phyloP scores from a whole-genome alignment of 768 basidiomycete species.

The Tylopilus plumbeoviolaceoides region DNA sequence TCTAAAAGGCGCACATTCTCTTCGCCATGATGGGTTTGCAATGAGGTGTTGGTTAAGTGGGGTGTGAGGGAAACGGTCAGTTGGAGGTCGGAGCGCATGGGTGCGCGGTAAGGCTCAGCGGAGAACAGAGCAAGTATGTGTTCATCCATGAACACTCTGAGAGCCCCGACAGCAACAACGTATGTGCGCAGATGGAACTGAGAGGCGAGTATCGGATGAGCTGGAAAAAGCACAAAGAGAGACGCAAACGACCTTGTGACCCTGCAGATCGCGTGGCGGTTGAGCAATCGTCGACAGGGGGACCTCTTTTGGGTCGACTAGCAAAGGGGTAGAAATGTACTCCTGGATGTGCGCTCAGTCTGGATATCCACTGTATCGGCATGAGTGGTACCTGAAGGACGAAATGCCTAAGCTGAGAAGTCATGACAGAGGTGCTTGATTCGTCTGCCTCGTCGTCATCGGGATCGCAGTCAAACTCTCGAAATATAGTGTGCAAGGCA shows the following conservation, averaged over 20 bases:
- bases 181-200: constrained; percentile 96
- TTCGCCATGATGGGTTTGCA: constrained; percentile 68
- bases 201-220: constrained; percentile 10
- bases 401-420: constrained; percentile 90
- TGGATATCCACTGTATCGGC: constrained; percentile 1
- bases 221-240: not conserved
- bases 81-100: constrained; percentile 31
- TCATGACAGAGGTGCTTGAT: constrained; percentile 55
- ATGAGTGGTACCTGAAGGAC: constrained; percentile 74
- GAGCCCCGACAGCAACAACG: constrained; percentile 70
- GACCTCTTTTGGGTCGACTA: constrained; percentile 64
- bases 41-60: constrained; percentile 90
- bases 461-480: constrained; percentile 66
- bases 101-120: constrained; percentile 58
- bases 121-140: constrained; percentile 89
- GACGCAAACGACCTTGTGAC: constrained; percentile 52
- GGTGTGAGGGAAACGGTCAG: constrained; percentile 42
- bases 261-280: constrained; percentile 31
- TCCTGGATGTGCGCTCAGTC: constrained; percentile 49
- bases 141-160: constrained; percentile 76
- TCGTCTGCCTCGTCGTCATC: constrained; percentile 47
- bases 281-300: constrained; percentile 18
- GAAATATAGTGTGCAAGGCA: constrained; percentile 68
- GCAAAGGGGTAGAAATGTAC: constrained; percentile 74
- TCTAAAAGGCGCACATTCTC: constrained; percentile 72